Base-by-base conservation (phyloP, 164 flowering plant species). In the Litsea cubeba region DNA sequence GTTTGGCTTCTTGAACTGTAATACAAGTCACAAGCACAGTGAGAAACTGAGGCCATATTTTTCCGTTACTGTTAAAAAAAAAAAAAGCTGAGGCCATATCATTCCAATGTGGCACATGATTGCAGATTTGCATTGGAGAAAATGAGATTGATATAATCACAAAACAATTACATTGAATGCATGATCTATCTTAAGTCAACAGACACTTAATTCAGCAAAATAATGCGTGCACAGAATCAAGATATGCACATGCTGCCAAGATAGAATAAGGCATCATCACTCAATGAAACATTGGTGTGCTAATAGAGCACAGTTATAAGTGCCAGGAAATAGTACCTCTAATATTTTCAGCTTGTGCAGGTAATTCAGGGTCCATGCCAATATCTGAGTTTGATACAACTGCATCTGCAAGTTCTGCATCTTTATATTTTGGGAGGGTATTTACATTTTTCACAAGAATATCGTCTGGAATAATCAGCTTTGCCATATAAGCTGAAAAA, bases 401-500 rank as follows among this genome's bases (percentile, higher is more conserved):
- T 3, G 72, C 67, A 74, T 62, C 35, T 62, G n/a, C 28, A 3
- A 64, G 73, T 28, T 74, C 75, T 24, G 49, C 76, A 54, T 68
- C 80, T 51, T 78, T 72, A 40, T 77, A 46, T 24, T 79, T 74
- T 24, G 75, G 58, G 79, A 76, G 72, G 22, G 70, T 72, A 66
- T 72, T 73, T 62, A 46, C 76, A 71, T 50, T 77, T 65, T 77
- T 85, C 63, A 17, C 68, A 22, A 58, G 58, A 12, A 74, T 22
- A 32, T 71, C 76, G 63, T 66, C 76, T 68, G 58, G 77, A 84
- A 75, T 69, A 32, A 76, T 80, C 81, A 85, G 79, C 79, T 85
- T 87, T 25, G 76, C 71, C 12, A 81, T 71, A 63, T 85, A 87
- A 72, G 94, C 97, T 91, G 84, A 20, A 75, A 76, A 40, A 76